These are phyloP conservation scores for Heracleum sosnowskyi DNA, from an alignment of 129 eudicot species.

Conservation along the genomic window DNA sequence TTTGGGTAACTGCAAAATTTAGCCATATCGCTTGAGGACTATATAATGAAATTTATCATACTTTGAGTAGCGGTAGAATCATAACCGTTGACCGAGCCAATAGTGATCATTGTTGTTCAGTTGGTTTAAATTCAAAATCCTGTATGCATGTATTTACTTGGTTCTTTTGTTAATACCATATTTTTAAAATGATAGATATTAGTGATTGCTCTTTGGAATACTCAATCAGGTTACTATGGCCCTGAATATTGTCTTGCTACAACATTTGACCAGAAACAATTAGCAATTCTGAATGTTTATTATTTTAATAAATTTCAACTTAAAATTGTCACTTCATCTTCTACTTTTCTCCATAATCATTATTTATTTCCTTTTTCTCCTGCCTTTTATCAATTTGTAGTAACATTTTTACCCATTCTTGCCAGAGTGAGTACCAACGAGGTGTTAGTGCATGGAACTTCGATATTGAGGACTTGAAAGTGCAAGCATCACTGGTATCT, in stretches of 20 bases:
- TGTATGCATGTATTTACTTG: not conserved
- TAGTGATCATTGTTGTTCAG: not conserved
- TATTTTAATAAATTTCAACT: not conserved
- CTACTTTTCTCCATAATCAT: not conserved
- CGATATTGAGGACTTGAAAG: conserved; percentile 82
- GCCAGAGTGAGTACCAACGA: conserved; percentile 95
- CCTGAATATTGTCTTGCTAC: not conserved
- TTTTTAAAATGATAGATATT: not conserved
- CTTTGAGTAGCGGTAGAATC: not conserved
- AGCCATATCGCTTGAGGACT: not conserved
- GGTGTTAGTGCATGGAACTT: conserved; percentile 99
- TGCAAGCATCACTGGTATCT: conserved; percentile 87
- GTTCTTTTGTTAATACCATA: not conserved
- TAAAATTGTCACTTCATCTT: not conserved
- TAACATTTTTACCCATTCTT: conserved; percentile 4
- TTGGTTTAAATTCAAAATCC: not conserved
- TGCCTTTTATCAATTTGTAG: not conserved
- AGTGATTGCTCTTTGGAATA: not conserved
- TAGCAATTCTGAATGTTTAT: not conserved
- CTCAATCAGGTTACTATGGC: not conserved
- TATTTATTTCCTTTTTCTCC: not conserved
- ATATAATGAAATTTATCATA: not conserved
- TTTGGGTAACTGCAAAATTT: conserved; percentile 4
- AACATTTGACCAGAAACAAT: not conserved
- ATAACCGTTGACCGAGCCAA: not conserved